Base-by-base conservation (phyloP, 805 yeast species). In the Myxozyma vanderwaltii region DNA sequence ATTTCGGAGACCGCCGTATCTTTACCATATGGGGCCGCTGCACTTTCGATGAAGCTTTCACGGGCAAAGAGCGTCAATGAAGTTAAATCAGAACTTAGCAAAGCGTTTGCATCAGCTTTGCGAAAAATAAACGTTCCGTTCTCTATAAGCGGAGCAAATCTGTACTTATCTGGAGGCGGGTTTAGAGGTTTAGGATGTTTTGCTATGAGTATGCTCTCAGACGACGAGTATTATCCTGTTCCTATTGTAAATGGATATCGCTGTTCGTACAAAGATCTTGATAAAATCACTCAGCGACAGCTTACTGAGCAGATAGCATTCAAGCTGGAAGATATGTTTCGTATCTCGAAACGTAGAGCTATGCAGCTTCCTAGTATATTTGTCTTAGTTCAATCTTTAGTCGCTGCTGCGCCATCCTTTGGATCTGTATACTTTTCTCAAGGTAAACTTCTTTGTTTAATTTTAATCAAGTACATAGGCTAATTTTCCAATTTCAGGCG, bases 81-180 rank as follows among this genome's bases (percentile, higher is more conserved):
- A 17, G 19, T 61, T 17, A 58, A 33, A 40, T 17, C 55, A 3
- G 91, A 86, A 65, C 82, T 86, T 19, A 78, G 76, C 56, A 72
- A 72, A 21, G 81, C 85, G 2, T 79, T 82, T 61, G 76, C 74
- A 35, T 71, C 77, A 26, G 61, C 61, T 7, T 23, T 58, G 13
- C 47, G 47, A 17, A 33, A 53, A 38, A 61, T 61, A 21, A 33
- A 43, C 21, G 21, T 39, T 15, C 63, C 63, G 13, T 45, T 39
- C 47, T 19, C 33, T 7, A 21, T 48, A 23, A 52, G 59, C 15
- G 91, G 91, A 0, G 82, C 82, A 65, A 81, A 82, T 63, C 67
- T 87, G 43, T 86, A 82, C 68, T 81, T 86, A 3, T 84, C 88
- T 65, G 91, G 91, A 53, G 90, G 91, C 56, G 91, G 91, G 0